phyloP scores from a whole-genome alignment of 2,329 filamentous ascomycete species.

The Didymella arachidicola region DNA sequence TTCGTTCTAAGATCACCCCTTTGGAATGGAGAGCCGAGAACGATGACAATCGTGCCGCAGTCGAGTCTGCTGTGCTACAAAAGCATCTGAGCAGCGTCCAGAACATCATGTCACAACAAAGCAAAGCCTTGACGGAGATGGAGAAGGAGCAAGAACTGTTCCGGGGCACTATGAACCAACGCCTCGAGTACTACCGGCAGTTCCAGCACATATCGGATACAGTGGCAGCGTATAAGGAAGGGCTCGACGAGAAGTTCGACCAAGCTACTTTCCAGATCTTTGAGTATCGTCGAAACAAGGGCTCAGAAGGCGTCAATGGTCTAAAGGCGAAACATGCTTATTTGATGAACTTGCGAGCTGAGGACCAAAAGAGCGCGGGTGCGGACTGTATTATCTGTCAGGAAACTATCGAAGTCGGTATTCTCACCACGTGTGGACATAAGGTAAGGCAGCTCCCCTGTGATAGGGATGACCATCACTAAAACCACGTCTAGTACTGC shows the following conservation, averaged over 20 bases:
- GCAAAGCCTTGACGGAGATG: conserved; percentile 59
- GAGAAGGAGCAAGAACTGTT: conserved; percentile 80
- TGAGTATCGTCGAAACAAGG: conserved; percentile 57
- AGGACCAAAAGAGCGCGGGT: conserved; percentile 63
- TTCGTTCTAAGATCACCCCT: conserved; percentile 69
- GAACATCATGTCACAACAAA: conserved; percentile 60
- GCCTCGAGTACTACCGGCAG: conserved; percentile 89
- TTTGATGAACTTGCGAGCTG: conserved; percentile 67
- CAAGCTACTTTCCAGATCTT: conserved; percentile 55
- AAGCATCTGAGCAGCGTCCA: conserved; percentile 68
- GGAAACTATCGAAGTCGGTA: conserved; percentile 75
- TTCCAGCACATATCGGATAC: conserved; percentile 90
- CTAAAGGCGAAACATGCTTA: conserved; percentile 80
- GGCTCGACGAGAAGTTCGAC: conserved; percentile 65
- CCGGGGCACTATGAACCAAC: conserved; percentile 79
- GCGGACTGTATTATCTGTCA: conserved; percentile 89
- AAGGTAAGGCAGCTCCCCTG: conserved; percentile 27
- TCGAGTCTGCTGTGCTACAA: conserved; percentile 72
- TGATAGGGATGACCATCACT: background rate
- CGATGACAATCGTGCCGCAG: conserved; percentile 62
- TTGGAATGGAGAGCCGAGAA: conserved; percentile 66
- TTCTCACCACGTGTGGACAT: conserved; percentile 87
- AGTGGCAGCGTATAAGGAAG: conserved; percentile 76
- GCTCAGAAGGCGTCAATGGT: conserved; percentile 66
- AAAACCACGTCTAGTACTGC: conserved; percentile 70